A percentile compares a stretch with the other conserved stretches of the same genome.
These are phyloP conservation scores for Tremellales sp. DNA, from an alignment of 1,284 basidiomycete genomes.

Conservation along the genomic window DNA sequence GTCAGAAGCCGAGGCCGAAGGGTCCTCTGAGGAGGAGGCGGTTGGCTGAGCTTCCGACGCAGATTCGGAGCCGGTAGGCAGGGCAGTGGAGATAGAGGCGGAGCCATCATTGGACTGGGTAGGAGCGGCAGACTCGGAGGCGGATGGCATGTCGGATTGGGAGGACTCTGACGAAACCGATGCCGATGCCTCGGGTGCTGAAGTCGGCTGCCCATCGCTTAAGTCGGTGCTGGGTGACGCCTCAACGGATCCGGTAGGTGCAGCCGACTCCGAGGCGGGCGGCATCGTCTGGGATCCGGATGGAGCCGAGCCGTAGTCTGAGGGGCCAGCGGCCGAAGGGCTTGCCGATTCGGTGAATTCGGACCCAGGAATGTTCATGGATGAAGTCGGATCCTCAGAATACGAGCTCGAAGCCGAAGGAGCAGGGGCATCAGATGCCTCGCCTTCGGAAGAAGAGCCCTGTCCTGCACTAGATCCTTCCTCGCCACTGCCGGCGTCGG, in stretches of 20 bases:
- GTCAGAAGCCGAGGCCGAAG: not conserved
- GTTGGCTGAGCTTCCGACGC: not conserved
- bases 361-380: no score
- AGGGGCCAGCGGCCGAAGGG: not conserved
- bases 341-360: not conserved
- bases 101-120: constrained; percentile 1
- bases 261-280: constrained; percentile 1
- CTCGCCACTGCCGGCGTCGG: not conserved
- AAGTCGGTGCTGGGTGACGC: not conserved
- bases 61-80: not conserved
- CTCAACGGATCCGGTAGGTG: not conserved
- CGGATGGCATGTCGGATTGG: no score
- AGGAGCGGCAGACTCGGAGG: not conserved
- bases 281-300: not conserved
- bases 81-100: not conserved
- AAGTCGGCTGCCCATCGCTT: not conserved
- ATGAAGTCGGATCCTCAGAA: no score
- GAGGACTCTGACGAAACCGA: not conserved
- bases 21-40: constrained; percentile 1
- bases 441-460: no score
- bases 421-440: not conserved
- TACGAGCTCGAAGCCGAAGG: not conserved
- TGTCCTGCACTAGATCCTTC: no score
- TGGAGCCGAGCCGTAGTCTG: not conserved
- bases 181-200: not conserved